Evolutionary conservation across 176 grass and related monocot genomes (phyloP).

Genomic region (Oryza brachyantha): DNA sequence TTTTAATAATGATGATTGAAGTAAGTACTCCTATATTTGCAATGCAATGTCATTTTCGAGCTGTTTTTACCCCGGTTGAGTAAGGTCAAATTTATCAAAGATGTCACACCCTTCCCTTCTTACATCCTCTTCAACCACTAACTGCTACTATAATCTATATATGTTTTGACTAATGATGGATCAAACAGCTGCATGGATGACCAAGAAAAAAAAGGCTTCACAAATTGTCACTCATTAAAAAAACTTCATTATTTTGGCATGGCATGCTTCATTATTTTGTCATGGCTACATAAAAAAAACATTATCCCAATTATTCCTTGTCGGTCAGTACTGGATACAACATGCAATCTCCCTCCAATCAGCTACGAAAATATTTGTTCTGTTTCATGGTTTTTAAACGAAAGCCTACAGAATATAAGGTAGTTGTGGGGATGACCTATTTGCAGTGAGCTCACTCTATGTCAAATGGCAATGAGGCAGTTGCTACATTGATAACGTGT

Average conservation of each 20-base stretch:
- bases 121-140: neutral
- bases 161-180: neutral
- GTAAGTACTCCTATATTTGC: too few relatives aligned
- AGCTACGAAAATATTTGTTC: neutral
- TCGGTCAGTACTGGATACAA: slow-evolving; percentile 8
- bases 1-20: too few relatives aligned
- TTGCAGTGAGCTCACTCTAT: slow-evolving; percentile 27
- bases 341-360: neutral
- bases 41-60: too few relatives aligned
- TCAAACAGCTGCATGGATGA: neutral
- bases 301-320: slow-evolving; percentile 31
- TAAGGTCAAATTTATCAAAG: neutral
- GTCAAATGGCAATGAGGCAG: slow-evolving; percentile 21
- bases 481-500: slow-evolving; percentile 26
- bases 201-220: neutral
- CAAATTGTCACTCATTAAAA: neutral
- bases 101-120: neutral
- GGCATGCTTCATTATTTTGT: neutral
- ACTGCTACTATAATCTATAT: too few relatives aligned
- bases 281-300: neutral
- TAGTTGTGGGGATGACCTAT: slow-evolving; percentile 13
- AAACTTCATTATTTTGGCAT: neutral
- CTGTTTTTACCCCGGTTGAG: neutral
- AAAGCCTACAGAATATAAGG: slow-evolving; percentile 21
- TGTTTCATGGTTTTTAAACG: slow-evolving; percentile 22